Base-by-base conservation (phyloP, 257 asterid species). In the Solanum verrucosum region DNA sequence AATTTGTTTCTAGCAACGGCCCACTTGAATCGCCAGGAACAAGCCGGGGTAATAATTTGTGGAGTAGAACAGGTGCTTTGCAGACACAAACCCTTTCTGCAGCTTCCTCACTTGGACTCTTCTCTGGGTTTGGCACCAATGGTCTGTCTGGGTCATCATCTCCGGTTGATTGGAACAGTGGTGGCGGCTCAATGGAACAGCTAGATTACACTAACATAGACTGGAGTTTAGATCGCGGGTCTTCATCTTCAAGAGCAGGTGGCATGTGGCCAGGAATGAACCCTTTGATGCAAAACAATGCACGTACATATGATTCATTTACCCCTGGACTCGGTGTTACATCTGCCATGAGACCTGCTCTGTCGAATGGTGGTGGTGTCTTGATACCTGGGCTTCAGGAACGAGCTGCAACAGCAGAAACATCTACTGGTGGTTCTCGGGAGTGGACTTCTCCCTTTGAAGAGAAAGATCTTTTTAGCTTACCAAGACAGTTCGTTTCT, bases 381-480 rank as follows among this genome's bases (percentile, higher is more conserved):
- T 85, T 93, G 5, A 87, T 89, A 49, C 86, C 88, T 5, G 94
- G 93, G 90, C 85, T 91, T 91, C 94, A 92, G 90, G 95, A 94
- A 14, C 95, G 93, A 72, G 90, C 87, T 71, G 90, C 87, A 86
- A 68, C 94, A 7, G 25, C 87, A 0, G 98, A 95, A 70, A 38
- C 91, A 5, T 71, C 91, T 27, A 89, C 84, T 8, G 94, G 92
- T 77, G 94, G 93, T 60, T 94, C 98, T 34, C 92, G 97, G 40
- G 99, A 95, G 87, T 96, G 99, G 98, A 90, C 95, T 65, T 96
- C 99, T 84, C 98, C 99, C 3, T 96, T 96, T 74, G 99, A 96
- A 87, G 99, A 96, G 92, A 95, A 85, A 85, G 99, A 96, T 60
- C 91, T 95, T 88, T 96, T 96, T 91, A 92, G 98, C 93, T 89